Conservation (phyloP, 805 yeast species). For the Kregervanrija pseudodelftensis region DNA sequence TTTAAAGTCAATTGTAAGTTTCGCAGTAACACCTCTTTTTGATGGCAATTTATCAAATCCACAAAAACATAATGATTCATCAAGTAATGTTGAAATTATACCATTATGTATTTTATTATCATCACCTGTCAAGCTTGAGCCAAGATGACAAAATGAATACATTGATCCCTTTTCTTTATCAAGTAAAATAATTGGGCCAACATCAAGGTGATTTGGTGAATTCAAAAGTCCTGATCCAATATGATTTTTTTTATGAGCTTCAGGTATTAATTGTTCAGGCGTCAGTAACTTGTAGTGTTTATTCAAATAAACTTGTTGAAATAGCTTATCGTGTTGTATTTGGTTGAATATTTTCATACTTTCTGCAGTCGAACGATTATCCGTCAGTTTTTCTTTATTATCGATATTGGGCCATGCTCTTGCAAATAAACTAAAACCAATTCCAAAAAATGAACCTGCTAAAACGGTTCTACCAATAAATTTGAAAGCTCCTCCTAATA, state of each 20-base stretch:
- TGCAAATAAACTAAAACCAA: slow-evolving; percentile 25
- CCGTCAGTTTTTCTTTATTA: slow-evolving; percentile 5
- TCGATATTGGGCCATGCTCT: slow-evolving; percentile 25
- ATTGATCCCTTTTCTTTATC: slow-evolving; percentile 45
- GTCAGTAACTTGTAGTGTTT: slow-evolving; percentile 20
- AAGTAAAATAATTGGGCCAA: slow-evolving; percentile 67
- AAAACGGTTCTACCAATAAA: slow-evolving; percentile 8
- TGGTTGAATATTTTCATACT: neutral
- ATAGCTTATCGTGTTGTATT: neutral
- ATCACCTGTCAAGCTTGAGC: slow-evolving; percentile 54
- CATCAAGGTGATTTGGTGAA: slow-evolving; percentile 60
- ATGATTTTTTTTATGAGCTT: slow-evolving; percentile 52
- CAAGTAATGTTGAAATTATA: slow-evolving; percentile 66
- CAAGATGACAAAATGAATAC: slow-evolving; percentile 65
- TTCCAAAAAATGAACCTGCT: slow-evolving; percentile 16
- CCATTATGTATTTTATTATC: slow-evolving; percentile 81
- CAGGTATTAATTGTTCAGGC: slow-evolving; percentile 45
- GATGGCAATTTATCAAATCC: slow-evolving; percentile 81
- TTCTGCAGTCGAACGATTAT: no score
- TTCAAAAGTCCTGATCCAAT: slow-evolving; percentile 67
- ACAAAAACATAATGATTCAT: slow-evolving; percentile 78
- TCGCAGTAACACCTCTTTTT: slow-evolving; percentile 85
- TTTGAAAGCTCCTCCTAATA: slow-evolving; percentile 3
- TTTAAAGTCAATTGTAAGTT: slow-evolving; percentile 55
- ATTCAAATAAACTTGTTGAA: slow-evolving; percentile 8